Base-by-base conservation (phyloP, 176 grass and related monocot genomes). In the Bonia amplexicaulis region DNA sequence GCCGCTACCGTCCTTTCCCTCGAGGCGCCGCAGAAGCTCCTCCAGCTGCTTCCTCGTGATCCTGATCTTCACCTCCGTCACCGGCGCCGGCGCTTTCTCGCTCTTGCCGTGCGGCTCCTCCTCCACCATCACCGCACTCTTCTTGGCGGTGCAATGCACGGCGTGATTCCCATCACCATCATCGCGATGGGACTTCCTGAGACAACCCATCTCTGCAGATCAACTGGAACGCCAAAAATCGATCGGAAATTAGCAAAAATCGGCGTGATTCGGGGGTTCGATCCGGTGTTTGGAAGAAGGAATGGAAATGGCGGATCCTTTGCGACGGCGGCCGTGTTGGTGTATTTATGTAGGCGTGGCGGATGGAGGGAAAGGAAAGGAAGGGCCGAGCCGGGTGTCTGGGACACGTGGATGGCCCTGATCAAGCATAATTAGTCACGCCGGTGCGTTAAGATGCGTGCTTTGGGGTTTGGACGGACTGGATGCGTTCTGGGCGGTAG, bases 41-140 rank as follows among this genome's bases (percentile, higher is more conserved):
- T 86, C 71, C 80, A 96, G 84, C 67, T 96, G 86, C 86, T 93
- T 96, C 84, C 73, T 89, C 0, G 84, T 85, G 71, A 96, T 93
- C 86, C 87, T 93, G 79, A 96, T 87, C 84, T 88, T 89, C 57
- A 93, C 89, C 72, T 73, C 82, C 17, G 78, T 85, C 39, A 14
- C 58, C 12, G 51, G 31, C 5, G 46, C 40, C 47, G 78, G 2
- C 41, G 39, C 22, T 22, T 42, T 78, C 63, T 74, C 59, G 7
- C 22, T 22, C 73, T 86, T 73, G 8, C 64, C 7, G 17, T 70
- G 22, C 52, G 5, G 37, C 69, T n/a, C 49, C 66, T 62, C 54
- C 20, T 60, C 49, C 69, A 33, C 58, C 78, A 68, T 41, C 58
- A 73, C 79, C 17, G 88, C 55, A 29, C 42, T 60, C 58, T 73